Evolutionary conservation across 2,329 filamentous ascomycete species (phyloP).

Genomic region (Colletotrichum musicola): DNA sequence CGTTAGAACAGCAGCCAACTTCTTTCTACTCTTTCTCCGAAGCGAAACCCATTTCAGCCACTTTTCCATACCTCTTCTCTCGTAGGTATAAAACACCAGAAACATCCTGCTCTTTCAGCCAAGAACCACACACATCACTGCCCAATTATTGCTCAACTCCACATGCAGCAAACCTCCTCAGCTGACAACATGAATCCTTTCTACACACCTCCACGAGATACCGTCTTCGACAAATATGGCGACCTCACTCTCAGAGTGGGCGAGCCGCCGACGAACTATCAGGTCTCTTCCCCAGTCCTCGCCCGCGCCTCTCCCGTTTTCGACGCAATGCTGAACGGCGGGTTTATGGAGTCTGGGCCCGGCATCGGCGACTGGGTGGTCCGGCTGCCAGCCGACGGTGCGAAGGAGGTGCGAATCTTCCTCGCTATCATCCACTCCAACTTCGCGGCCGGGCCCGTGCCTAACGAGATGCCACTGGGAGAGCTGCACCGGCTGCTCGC

Average conservation of each 20-base stretch:
- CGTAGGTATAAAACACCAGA: no score
- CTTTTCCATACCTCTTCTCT: no score
- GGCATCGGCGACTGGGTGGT: conserved; percentile 43
- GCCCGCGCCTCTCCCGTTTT: conserved; percentile 46
- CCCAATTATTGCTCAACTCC: no score
- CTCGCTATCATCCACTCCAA: conserved; percentile 48
- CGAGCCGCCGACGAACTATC: conserved; percentile 26
- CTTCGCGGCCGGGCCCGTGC: neutral
- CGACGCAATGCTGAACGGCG: conserved; percentile 45
- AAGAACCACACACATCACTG: no score
- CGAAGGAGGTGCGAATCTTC: conserved; percentile 44
- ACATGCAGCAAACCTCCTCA: no score
- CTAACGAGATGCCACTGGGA: neutral
- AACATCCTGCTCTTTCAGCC: no score
- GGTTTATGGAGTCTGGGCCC: conserved; percentile 43
- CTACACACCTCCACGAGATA: no score
- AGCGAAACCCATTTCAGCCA: no score
- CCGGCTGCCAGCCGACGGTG: conserved; percentile 47
- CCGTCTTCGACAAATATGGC: no score
- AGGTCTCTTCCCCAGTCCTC: conserved; percentile 45
- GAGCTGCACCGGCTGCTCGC: neutral
- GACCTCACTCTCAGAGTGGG: neutral
- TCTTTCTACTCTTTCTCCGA: no score
- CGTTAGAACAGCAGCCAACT: no score
- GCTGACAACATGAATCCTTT: no score